These are phyloP conservation scores for Trichoderma pleuroti DNA, from an alignment of 2,329 filamentous ascomycete species.

Conservation along the genomic window DNA sequence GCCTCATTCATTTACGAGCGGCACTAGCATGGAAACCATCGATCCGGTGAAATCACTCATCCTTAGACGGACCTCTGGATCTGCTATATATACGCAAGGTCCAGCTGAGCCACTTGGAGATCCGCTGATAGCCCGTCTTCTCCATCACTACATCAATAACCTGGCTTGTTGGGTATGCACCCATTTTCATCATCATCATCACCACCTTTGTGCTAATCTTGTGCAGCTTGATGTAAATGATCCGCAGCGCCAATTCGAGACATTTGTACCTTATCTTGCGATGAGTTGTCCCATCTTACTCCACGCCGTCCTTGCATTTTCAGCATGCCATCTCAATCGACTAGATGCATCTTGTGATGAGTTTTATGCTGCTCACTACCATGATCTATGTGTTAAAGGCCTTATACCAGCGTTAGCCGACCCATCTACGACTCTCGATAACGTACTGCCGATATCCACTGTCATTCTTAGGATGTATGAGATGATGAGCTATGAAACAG, in stretches of 20 bases:
- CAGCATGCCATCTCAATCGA: neutral
- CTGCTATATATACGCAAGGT: neutral
- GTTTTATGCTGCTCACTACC: neutral
- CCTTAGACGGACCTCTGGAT: neutral
- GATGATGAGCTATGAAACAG: constrained; percentile 3
- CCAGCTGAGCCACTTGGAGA: neutral
- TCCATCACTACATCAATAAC: neutral
- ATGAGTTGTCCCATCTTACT: constrained; percentile 1
- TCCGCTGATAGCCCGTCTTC: neutral
- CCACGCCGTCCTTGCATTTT: neutral
- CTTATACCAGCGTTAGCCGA: neutral
- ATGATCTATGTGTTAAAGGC: neutral
- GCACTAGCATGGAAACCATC: neutral
- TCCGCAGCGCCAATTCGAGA: neutral
- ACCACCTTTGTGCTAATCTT: neutral
- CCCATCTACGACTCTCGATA: neutral
- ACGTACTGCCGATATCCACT: neutral
- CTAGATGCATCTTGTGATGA: neutral
- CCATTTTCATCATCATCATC: neutral
- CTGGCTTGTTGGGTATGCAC: neutral
- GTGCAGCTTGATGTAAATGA: neutral
- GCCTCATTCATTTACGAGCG: neutral
- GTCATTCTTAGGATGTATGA: neutral
- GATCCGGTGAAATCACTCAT: neutral
- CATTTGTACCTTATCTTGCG: neutral